Evolutionary conservation across 176 grass and related monocot species (phyloP).

Genomic region (Neostapfia colusana): DNA sequence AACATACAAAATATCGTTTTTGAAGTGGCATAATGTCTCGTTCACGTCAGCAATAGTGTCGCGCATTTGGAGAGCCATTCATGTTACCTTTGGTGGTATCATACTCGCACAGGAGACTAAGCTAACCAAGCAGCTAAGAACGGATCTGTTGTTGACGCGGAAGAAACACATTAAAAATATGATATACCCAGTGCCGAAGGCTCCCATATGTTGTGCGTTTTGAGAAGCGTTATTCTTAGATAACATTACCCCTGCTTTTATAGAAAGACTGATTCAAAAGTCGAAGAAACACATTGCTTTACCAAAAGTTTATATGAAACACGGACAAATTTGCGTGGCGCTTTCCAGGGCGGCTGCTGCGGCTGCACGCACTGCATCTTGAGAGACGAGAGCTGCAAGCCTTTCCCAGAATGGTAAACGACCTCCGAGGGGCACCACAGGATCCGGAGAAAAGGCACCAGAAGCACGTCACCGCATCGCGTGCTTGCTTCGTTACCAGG

Average conservation of each 20-base stretch:
- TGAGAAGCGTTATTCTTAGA: too few species aligned
- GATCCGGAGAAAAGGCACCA: neutral
- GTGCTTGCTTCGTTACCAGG: neutral
- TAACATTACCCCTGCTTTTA: too few species aligned
- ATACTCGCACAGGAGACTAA: neutral
- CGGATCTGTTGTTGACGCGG: slow-evolving; percentile 7
- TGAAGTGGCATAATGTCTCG: neutral
- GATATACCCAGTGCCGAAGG: too few species aligned
- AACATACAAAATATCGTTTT: too few species aligned
- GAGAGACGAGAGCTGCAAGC: neutral
- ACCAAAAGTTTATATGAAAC: slow-evolving; percentile 24
- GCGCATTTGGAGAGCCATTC: neutral
- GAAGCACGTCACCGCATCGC: neutral
- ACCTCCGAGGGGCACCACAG: neutral
- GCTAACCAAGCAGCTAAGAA: neutral
- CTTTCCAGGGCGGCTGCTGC: neutral
- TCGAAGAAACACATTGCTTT: neutral
- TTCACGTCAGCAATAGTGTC: slow-evolving; percentile 2
- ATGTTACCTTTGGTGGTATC: neutral
- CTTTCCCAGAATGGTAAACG: neutral
- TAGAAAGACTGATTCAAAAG: too few species aligned
- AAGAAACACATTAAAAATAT: too few species aligned
- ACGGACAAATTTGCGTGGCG: slow-evolving; percentile 15
- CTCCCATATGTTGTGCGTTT: too few species aligned
- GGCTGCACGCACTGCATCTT: neutral